phyloP scores from a whole-genome alignment of 805 yeast species.

The Lachancea lanzarotensis region DNA sequence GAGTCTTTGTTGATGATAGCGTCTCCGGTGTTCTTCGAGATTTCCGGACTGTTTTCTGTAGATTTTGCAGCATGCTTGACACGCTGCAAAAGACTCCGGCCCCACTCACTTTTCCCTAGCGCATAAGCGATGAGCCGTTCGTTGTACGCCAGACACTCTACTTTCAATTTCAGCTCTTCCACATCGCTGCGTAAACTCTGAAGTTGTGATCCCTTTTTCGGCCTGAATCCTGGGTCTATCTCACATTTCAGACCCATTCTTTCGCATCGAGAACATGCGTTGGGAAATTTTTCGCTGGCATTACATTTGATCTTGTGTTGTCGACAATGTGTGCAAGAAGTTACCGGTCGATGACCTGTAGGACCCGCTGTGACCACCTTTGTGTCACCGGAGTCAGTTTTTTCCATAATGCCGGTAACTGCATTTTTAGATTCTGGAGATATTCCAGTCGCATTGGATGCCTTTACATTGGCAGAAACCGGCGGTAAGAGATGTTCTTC shows the following conservation, averaged over 20 bases:
- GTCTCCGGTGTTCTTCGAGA: too few relatives aligned
- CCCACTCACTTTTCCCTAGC: conserved; percentile 32
- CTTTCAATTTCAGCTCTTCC: conserved; percentile 67
- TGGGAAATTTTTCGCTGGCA: conserved; percentile 76
- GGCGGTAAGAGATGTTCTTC: conserved; percentile 4
- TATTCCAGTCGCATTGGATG: not conserved
- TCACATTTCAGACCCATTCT: conserved; percentile 76
- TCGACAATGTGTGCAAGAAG: conserved; percentile 89
- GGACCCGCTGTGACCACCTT: conserved; percentile 8
- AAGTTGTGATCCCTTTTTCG: conserved; percentile 86
- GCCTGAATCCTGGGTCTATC: conserved; percentile 86
- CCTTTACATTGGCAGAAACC: not conserved
- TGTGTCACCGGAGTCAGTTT: not conserved
- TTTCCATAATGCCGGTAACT: not conserved
- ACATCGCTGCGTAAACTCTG: conserved; percentile 80
- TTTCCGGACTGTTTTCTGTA: conserved; percentile 4
- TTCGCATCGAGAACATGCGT: conserved; percentile 76
- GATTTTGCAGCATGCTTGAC: conserved; percentile 8
- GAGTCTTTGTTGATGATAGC: too few relatives aligned
- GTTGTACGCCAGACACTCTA: conserved; percentile 58
- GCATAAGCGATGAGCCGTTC: conserved; percentile 65
- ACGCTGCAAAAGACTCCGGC: conserved; percentile 17
- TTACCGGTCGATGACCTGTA: conserved; percentile 74
- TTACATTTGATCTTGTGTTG: conserved; percentile 93
- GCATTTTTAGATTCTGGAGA: not conserved